Base-by-base conservation (phyloP, 1,284 basidiomycete genomes). In the Ganoderma lucidum region DNA sequence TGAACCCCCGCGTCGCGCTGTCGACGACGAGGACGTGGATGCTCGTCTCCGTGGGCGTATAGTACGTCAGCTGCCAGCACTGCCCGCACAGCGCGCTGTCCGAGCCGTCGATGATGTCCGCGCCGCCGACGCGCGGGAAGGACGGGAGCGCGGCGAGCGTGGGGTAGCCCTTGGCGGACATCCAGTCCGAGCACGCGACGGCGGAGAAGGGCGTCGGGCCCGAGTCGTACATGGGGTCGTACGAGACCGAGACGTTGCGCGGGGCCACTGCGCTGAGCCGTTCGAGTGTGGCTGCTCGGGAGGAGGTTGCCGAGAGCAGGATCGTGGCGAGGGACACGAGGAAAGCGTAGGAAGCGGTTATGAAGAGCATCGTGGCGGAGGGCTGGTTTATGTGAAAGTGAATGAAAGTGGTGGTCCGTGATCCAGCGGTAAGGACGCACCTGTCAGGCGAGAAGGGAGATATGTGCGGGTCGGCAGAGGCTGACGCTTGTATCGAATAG, bases 41-140 rank as follows among this genome's bases (percentile, higher is more conserved):
- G 30, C 19, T 71, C 80, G 37, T 51, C 48, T 51, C 48, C 2
- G 48, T 51, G 23, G 48, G 48, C 48, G 78, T 79, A 37, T 76
- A 75, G 74, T 81, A 84, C 8, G 76, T 77, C 60, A 87, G 75
- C 69, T 80, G 53, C 80, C 83, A 85, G 78, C 83, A 87, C 23
- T 82, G 80, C 61, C 85, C 84, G 73, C 85, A 86, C 37, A 75
- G 73, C 19, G 76, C 32, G 6, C 81, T 83, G 76, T 82, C 79
- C 78, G 79, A 86, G 3, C 80, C 81, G 17, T 69, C 70, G 41
- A 88, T 76, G n/a, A 79, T 79, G 42, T 73, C 73, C 4, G 79
- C 81, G n/a, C 83, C 87, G 19, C 85, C 87, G 70, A 88, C 75
- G 70, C 81, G 76, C 23, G 87, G 86, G 78, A 83, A 88, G 17